phyloP scores from a whole-genome alignment of 2,329 filamentous ascomycete species.

The Apiospora marii region DNA sequence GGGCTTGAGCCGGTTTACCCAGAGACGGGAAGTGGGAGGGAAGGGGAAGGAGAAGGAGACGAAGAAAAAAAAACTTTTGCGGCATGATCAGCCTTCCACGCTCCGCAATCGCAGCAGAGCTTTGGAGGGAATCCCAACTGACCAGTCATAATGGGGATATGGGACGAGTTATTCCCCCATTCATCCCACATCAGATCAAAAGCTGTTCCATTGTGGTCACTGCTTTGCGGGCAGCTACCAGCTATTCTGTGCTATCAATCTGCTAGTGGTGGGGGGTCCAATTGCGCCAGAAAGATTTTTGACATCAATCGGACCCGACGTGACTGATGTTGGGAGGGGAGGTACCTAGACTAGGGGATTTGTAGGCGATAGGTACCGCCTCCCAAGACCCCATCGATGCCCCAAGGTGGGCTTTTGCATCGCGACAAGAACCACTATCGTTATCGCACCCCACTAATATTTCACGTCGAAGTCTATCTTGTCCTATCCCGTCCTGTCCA shows the following conservation, averaged over 20 bases:
- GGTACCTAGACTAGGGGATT: not conserved
- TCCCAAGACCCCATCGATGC: not conserved
- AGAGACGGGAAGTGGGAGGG: not conserved
- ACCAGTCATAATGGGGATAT: conserved; percentile 8
- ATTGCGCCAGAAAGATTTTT: conserved; percentile 13
- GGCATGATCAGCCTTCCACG: conserved; percentile 10
- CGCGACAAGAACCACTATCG: conserved; percentile 24
- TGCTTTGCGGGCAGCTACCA: conserved; percentile 1
- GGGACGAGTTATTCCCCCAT: not conserved
- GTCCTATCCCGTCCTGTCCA: conserved; percentile 3
- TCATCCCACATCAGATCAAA: not conserved
- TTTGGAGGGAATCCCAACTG: not conserved
- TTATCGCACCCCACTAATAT: conserved; percentile 29
- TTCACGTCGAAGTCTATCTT: conserved; percentile 15
- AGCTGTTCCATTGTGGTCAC: not conserved
- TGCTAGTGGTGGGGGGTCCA: not conserved
- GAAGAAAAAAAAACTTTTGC: conserved; percentile 1
- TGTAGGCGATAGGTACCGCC: not conserved
- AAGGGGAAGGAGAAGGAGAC: not conserved
- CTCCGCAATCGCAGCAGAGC: conserved; percentile 17
- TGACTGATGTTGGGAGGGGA: not conserved
- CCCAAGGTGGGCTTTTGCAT: not conserved
- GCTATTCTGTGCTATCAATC: not conserved
- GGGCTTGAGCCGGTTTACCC: not conserved
- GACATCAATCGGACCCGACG: conserved; percentile 14